Evolutionary conservation across 164 flowering plant genomes (phyloP).

Genomic region (Nymphaea thermarum): DNA sequence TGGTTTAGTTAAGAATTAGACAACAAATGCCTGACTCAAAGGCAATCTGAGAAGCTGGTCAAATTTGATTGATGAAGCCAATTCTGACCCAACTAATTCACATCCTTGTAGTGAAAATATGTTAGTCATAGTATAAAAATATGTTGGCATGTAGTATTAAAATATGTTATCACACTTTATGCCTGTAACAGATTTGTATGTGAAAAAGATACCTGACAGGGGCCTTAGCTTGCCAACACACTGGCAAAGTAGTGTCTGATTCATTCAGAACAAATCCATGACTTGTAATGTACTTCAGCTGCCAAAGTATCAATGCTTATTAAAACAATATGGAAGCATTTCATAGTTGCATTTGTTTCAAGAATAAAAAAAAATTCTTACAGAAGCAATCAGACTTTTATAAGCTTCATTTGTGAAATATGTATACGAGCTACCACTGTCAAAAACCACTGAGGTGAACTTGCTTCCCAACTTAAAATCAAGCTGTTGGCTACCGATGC

Average conservation of each 20-base stretch:
- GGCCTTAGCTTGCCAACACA: slow-evolving; percentile 56
- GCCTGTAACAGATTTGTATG: background rate
- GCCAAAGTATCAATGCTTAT: slow-evolving; percentile 8
- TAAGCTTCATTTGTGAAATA: slow-evolving; percentile 64
- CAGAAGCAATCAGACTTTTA: slow-evolving; percentile 33
- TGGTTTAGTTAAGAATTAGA: too few relatives aligned
- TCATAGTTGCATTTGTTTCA: background rate
- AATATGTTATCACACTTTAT: background rate
- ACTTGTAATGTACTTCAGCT: slow-evolving; percentile 36
- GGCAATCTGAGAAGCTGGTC: too few relatives aligned
- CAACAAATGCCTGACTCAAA: too few relatives aligned
- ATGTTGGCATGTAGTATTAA: too few relatives aligned
- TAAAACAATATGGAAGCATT: too few relatives aligned
- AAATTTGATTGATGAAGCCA: too few relatives aligned
- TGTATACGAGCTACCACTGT: slow-evolving; percentile 73
- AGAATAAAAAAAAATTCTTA: slow-evolving; percentile 19
- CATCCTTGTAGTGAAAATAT: too few relatives aligned
- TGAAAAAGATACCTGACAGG: slow-evolving; percentile 41
- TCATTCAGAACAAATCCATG: slow-evolving; percentile 28
- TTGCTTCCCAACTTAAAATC: slow-evolving; percentile 12
- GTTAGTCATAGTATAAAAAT: too few relatives aligned
- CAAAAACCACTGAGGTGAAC: slow-evolving; percentile 34
- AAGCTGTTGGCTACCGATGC: slow-evolving; percentile 33
- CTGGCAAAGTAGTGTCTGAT: slow-evolving; percentile 50
- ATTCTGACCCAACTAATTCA: too few relatives aligned